phyloP scores from a whole-genome alignment of 1,284 basidiomycete genomes.

The Chondrostereum purpureum region DNA sequence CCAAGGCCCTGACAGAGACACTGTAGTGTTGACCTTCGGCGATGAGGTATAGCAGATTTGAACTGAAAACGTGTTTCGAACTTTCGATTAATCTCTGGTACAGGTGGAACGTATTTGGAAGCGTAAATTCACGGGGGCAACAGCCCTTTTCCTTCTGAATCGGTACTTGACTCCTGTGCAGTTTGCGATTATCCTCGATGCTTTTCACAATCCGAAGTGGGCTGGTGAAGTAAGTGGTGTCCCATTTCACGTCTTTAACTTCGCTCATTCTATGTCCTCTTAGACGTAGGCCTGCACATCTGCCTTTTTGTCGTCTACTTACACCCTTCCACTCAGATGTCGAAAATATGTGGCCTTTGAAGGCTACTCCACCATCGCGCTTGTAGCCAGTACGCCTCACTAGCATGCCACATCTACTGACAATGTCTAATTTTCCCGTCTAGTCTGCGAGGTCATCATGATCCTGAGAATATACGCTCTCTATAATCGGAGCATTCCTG shows the following conservation, averaged over 20 bases:
- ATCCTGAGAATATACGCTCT: slow-evolving; percentile 20
- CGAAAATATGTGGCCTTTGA: slow-evolving; percentile 10
- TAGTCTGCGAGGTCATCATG: slow-evolving; percentile 14
- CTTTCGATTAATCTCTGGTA: background rate
- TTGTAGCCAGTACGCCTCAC: slow-evolving; percentile 11
- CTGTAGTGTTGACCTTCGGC: slow-evolving; percentile 13
- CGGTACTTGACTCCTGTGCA: slow-evolving; percentile 21
- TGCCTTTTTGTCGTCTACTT: background rate
- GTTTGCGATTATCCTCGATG: slow-evolving; percentile 21
- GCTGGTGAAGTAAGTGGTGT: slow-evolving; percentile 11
- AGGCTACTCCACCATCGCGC: slow-evolving; percentile 12
- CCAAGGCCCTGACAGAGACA: too few species aligned
- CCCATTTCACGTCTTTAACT: background rate
- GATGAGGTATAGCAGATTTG: slow-evolving; percentile 14
- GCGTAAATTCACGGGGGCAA: slow-evolving; percentile 16
- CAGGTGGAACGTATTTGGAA: slow-evolving; percentile 21
- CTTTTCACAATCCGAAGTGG: background rate
- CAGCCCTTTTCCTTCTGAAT: slow-evolving; percentile 20
- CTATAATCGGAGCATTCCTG: slow-evolving; percentile 13
- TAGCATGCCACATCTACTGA: background rate
- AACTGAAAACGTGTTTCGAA: too few species aligned
- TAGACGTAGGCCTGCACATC: slow-evolving; percentile 16
- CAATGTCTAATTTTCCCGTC: too few species aligned
- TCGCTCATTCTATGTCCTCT: slow-evolving; percentile 15
- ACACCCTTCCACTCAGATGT: slow-evolving; percentile 6